A percentile compares a stretch with the other conserved stretches of the same genome.
These are phyloP conservation scores for Nitzschia inconspicua DNA, from an alignment of 108 stramenopile species.

Conservation along the genomic window DNA sequence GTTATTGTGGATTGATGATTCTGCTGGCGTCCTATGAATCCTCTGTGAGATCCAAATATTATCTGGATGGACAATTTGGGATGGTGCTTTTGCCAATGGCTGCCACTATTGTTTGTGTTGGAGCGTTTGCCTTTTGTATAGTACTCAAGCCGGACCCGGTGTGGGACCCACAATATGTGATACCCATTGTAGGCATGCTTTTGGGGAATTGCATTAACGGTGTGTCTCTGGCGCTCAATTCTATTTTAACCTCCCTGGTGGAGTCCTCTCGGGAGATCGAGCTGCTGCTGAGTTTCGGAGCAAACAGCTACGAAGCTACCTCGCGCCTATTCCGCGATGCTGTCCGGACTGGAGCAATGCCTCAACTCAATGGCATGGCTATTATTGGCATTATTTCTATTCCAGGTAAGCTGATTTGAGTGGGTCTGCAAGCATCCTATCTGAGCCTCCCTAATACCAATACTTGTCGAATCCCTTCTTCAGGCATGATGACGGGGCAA, in stretches of 20 bases:
- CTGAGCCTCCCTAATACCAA: too few species aligned
- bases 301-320: constrained; percentile 35
- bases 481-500: constrained; percentile 96
- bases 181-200: constrained; percentile 88
- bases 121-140: constrained; percentile 63
- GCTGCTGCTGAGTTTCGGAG: constrained; percentile 50
- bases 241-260: constrained; percentile 44
- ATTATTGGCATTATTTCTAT: constrained; percentile 69
- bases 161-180: constrained; percentile 61
- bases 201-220: constrained; percentile 85
- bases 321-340: constrained; percentile 34
- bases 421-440: too few species aligned
- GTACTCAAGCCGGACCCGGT: constrained; percentile 59
- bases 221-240: constrained; percentile 56
- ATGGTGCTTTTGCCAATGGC: constrained; percentile 38
- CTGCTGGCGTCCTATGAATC: constrained; percentile 68
- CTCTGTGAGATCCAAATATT: constrained; percentile 62
- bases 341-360: constrained; percentile 48
- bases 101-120: constrained; percentile 43
- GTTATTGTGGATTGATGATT: constrained; percentile 64
- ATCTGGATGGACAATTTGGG: constrained; percentile 54
- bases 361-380: constrained; percentile 73
- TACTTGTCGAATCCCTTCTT: too few species aligned
- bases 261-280: constrained; percentile 55
- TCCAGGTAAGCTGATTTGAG: background rate